Evolutionary conservation across 2,329 filamentous ascomycete species (phyloP).

Genomic region (Cucurbitaria berberidis): DNA sequence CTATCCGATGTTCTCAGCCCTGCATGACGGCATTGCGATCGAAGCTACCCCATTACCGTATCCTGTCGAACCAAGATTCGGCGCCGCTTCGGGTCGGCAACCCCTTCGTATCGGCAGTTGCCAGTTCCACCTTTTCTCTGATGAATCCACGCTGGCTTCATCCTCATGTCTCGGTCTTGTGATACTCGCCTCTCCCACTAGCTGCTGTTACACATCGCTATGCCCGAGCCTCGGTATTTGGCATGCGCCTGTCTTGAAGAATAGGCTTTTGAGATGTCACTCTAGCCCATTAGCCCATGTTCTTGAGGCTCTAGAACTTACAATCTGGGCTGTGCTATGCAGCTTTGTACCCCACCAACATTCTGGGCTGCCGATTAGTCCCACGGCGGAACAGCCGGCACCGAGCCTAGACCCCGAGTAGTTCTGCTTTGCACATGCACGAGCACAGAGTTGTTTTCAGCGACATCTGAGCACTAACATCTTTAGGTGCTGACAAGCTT

Average conservation of each 20-base stretch:
- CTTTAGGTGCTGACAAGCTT: neutral
- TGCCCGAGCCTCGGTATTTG: constrained; percentile 3
- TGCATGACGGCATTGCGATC: constrained; percentile 7
- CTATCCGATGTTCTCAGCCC: constrained; percentile 6
- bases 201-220: neutral
- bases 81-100: neutral
- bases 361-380: neutral
- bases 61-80: neutral
- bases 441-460: neutral
- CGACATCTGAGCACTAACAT: neutral
- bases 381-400: neutral
- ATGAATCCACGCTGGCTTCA: too few relatives aligned
- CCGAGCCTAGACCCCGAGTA: neutral
- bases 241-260: too few relatives aligned
- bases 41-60: neutral
- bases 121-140: too few relatives aligned
- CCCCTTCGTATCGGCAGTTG: too few relatives aligned
- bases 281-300: too few relatives aligned
- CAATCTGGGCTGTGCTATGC: too few relatives aligned
- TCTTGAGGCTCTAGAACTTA: too few relatives aligned
- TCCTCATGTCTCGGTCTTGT: neutral
- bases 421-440: neutral
- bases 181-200: neutral
- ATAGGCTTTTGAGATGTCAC: too few relatives aligned
- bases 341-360: too few relatives aligned